Percentiles rank a stretch among this genome's conserved stretches.
These are phyloP conservation scores for Vitis amurensis DNA, from an alignment of 164 flowering plant species.

Conservation along the genomic window DNA sequence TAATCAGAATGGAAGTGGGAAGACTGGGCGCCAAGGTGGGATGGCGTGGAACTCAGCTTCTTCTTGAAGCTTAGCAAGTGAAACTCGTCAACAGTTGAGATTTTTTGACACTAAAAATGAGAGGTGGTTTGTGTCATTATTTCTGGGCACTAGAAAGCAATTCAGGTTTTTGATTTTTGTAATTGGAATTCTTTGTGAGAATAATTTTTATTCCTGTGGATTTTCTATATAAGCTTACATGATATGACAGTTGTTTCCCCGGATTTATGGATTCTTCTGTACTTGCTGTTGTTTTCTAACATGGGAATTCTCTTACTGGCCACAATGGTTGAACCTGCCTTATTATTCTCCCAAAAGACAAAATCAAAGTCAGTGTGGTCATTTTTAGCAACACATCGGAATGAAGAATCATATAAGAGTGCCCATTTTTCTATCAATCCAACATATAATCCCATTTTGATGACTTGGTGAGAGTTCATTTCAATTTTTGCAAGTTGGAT, in stretches of 20 bases:
- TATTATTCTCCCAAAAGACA: background rate
- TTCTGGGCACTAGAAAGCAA: background rate
- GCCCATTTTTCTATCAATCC: too few species aligned
- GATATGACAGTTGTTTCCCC: slow-evolving; percentile 10
- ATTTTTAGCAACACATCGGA: too few species aligned
- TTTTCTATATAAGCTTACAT: background rate
- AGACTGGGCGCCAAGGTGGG: slow-evolving; percentile 35
- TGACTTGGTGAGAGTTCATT: slow-evolving; percentile 19
- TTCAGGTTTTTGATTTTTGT: slow-evolving; percentile 15
- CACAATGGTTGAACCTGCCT: too few species aligned
- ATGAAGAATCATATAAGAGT: too few species aligned
- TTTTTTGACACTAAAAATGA: slow-evolving; percentile 18
- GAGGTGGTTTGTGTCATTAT: slow-evolving; percentile 10
- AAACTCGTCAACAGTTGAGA: slow-evolving; percentile 7
- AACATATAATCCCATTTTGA: too few species aligned
- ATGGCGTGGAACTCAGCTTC: slow-evolving; percentile 6
- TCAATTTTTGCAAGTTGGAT: slow-evolving; percentile 76
- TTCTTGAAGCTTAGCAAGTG: slow-evolving; percentile 2
- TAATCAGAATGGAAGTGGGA: slow-evolving; percentile 40
- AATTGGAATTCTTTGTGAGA: slow-evolving; percentile 11
- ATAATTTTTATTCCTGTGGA: slow-evolving; percentile 1
- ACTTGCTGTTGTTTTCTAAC: background rate
- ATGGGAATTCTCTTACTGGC: background rate
- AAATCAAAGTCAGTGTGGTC: too few species aligned
- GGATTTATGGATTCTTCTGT: slow-evolving; percentile 10